These are phyloP conservation scores for Penicillium dipodomyicola DNA, from an alignment of 495 filamentous ascomycete species.

Conservation along the genomic window DNA sequence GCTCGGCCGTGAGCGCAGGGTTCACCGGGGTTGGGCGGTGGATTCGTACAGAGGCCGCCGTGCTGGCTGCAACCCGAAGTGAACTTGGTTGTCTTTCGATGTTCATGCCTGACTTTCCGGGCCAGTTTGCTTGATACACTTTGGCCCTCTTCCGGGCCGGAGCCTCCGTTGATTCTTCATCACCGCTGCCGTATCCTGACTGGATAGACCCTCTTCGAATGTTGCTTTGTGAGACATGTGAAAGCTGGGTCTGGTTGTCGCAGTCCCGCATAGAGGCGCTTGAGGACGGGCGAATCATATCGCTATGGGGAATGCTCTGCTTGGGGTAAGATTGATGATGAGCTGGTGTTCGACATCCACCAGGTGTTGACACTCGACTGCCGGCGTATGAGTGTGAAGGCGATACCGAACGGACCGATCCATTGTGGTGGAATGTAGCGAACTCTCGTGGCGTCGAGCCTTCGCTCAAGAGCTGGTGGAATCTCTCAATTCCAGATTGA, in stretches of 20 bases:
- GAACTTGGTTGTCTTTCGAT: constrained; percentile 69
- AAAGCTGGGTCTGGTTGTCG: constrained; percentile 33
- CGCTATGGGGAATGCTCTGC: constrained; percentile 29
- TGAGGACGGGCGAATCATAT: constrained; percentile 47
- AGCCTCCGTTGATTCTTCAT: constrained; percentile 64
- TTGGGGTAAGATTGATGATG: constrained; percentile 23
- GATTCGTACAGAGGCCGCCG: constrained; percentile 80
- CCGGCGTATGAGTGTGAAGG: constrained; percentile 38
- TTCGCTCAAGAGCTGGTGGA: constrained; percentile 51
- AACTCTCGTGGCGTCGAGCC: constrained; percentile 45
- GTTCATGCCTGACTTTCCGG: constrained; percentile 62
- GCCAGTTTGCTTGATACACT: constrained; percentile 65
- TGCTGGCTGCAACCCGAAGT: constrained; percentile 82
- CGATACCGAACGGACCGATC: constrained; percentile 35
- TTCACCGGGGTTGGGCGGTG: constrained; percentile 71
- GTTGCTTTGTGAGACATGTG: constrained; percentile 24
- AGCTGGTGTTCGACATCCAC: constrained; percentile 27
- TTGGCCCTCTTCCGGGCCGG: constrained; percentile 69
- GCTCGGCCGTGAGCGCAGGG: constrained; percentile 47
- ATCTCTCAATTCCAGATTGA: constrained; percentile 54
- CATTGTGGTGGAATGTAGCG: constrained; percentile 30
- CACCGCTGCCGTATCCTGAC: constrained; percentile 60
- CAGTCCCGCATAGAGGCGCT: constrained; percentile 46
- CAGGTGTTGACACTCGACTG: constrained; percentile 42
- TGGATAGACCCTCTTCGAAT: constrained; percentile 40